Conservation (phyloP, 805 yeast species). For the Suhomyces sp. region DNA sequence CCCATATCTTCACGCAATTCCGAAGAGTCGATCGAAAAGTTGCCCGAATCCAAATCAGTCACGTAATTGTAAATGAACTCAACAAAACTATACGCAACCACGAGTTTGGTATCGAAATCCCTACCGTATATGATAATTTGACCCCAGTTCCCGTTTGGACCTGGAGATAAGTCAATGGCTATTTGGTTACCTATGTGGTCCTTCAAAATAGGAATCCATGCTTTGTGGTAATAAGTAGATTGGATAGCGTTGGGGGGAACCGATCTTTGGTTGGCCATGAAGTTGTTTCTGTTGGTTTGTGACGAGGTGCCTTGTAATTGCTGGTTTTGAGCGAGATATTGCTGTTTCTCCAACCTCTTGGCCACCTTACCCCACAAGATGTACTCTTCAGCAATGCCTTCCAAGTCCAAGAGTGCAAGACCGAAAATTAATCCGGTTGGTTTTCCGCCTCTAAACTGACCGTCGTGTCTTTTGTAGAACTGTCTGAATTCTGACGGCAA, state of each 20-base stretch:
- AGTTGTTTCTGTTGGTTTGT: constrained; percentile 21
- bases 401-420: constrained; percentile 40
- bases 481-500: constrained; percentile 45
- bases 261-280: constrained; percentile 34
- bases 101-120: constrained; percentile 87
- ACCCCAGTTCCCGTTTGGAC: constrained; percentile 75
- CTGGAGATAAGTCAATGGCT: constrained; percentile 75
- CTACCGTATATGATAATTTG: constrained; percentile 93
- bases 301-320: constrained; percentile 16
- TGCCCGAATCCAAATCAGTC: constrained; percentile 41
- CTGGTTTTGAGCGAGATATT: constrained; percentile 26
- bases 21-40: constrained; percentile 34
- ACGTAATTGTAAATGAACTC: constrained; percentile 40
- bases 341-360: constrained; percentile 38
- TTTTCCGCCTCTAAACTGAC: constrained; percentile 44
- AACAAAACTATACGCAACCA: constrained; percentile 54
- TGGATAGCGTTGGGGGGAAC: constrained; percentile 39
- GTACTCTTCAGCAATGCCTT: constrained; percentile 41
- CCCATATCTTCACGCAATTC: constrained; percentile 35
- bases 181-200: constrained; percentile 90
- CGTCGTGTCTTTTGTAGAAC: constrained; percentile 45
- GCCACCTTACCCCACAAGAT: constrained; percentile 43
- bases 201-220: constrained; percentile 88
- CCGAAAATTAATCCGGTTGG: constrained; percentile 47
- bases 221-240: constrained; percentile 30